phyloP scores from a whole-genome alignment of 305 asterid species.

The Plantago coronopus region DNA sequence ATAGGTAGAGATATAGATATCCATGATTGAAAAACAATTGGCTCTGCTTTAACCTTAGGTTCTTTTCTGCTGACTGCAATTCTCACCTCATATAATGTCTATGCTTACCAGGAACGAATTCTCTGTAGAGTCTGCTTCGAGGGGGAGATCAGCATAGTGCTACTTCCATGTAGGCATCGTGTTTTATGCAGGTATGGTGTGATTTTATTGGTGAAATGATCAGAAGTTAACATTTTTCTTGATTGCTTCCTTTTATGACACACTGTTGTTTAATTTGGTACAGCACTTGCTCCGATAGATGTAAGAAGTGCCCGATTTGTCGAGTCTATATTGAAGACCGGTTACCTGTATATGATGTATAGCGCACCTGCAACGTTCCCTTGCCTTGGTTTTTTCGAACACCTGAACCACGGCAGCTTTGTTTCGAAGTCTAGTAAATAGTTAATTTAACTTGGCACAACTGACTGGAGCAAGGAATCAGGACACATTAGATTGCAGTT shows the following conservation, averaged over 20 bases:
- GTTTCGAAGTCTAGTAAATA: conserved; percentile 21
- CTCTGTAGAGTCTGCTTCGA: conserved; percentile 91
- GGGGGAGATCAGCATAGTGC: conserved; percentile 85
- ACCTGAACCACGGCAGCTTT: conserved; percentile 27
- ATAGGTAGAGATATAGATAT: no score
- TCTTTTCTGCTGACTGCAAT: no score
- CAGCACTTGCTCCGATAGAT: conserved; percentile 81
- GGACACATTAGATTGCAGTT: not conserved
- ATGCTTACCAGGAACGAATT: conserved; percentile 70
- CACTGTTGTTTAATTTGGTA: conserved; percentile 22
- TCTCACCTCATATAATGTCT: not conserved
- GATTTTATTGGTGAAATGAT: not conserved
- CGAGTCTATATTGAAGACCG: conserved; percentile 65
- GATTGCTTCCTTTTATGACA: not conserved
- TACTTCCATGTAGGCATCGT: conserved; percentile 97
- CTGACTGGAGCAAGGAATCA: conserved; percentile 11
- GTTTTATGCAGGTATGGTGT: conserved; percentile 77
- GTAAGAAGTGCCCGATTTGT: conserved; percentile 91
- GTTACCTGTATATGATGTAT: conserved; percentile 95
- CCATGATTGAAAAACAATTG: no score
- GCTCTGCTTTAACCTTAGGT: not conserved
- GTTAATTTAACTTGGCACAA: conserved; percentile 25
- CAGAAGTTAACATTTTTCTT: not conserved
- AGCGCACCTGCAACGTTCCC: conserved; percentile 30
- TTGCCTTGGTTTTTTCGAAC: conserved; percentile 21